A percentile compares a stretch with the other conserved stretches of the same genome.
Conservation (phyloP, 2,329 filamentous ascomycete species). For the Peltaster fructicola region DNA sequence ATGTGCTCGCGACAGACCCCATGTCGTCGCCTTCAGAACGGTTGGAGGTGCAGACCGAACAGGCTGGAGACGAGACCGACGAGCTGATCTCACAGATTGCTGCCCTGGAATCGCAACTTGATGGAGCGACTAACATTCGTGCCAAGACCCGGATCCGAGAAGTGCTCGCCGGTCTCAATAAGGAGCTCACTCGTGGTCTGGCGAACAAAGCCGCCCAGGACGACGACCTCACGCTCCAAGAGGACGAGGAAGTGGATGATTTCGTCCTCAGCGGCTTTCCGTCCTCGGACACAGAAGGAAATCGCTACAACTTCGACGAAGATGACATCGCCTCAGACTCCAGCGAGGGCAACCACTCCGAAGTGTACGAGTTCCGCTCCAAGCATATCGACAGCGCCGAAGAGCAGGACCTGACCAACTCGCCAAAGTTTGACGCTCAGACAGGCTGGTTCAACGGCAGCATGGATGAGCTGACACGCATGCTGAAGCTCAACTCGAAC, state of each 20-base stretch:
- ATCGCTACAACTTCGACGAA: slow-evolving; percentile 15
- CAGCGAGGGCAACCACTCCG: slow-evolving; percentile 10
- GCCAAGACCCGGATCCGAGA: slow-evolving; percentile 15
- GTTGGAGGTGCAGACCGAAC: slow-evolving; percentile 4
- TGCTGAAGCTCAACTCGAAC: slow-evolving; percentile 3
- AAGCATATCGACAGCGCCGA: slow-evolving; percentile 4
- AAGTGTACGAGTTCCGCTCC: slow-evolving; percentile 15
- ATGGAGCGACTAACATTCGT: slow-evolving; percentile 15
- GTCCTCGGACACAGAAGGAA: slow-evolving; percentile 16
- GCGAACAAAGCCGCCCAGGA: slow-evolving; percentile 13
- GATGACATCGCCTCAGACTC: slow-evolving; percentile 13
- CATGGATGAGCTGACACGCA: slow-evolving; percentile 14
- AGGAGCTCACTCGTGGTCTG: slow-evolving; percentile 16
- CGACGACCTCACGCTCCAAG: slow-evolving; percentile 10
- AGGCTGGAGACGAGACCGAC: slow-evolving; percentile 4
- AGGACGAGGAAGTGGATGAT: slow-evolving; percentile 10
- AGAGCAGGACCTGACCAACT: slow-evolving; percentile 3
- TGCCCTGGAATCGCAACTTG: slow-evolving; percentile 19
- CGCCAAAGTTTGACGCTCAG: slow-evolving; percentile 10
- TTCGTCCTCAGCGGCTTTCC: slow-evolving; percentile 14
- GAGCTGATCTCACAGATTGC: slow-evolving; percentile 15
- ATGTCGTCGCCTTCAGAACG: slow-evolving; percentile 4
- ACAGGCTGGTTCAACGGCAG: slow-evolving; percentile 18
- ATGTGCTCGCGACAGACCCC: slow-evolving; percentile 7
- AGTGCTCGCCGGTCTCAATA: slow-evolving; percentile 15